Conservation (phyloP, 106 monocot genomes). For the Acorus gramineus region DNA sequence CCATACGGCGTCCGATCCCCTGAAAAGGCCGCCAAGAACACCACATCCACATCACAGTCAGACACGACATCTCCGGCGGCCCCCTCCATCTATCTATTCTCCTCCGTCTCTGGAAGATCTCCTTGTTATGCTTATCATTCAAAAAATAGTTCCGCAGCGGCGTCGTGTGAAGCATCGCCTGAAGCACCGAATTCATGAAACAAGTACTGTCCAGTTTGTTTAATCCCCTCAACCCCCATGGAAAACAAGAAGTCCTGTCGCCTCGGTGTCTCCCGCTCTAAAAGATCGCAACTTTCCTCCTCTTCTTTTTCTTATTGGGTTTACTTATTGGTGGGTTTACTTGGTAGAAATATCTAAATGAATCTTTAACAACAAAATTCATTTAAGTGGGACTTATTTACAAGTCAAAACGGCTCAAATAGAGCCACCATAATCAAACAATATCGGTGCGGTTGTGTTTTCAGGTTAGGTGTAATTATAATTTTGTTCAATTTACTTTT, state of each 20-base stretch:
- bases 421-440: too few relatives aligned
- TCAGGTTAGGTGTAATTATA: too few relatives aligned
- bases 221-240: slow-evolving; percentile 43
- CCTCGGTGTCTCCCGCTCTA: background rate
- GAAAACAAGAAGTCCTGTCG: background rate
- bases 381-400: too few relatives aligned
- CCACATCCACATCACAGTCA: slow-evolving; percentile 36
- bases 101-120: slow-evolving; percentile 23
- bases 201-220: slow-evolving; percentile 65
- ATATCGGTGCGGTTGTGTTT: too few relatives aligned
- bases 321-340: too few relatives aligned
- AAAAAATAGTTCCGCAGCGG: slow-evolving; percentile 43
- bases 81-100: slow-evolving; percentile 16
- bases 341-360: too few relatives aligned
- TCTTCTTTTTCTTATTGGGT: slow-evolving; percentile 5
- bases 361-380: too few relatives aligned
- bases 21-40: slow-evolving; percentile 37
- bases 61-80: slow-evolving; percentile 18
- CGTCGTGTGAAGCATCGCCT: slow-evolving; percentile 48
- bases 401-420: too few relatives aligned
- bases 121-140: slow-evolving; percentile 19
- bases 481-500: too few relatives aligned
- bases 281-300: background rate
- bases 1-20: slow-evolving; percentile 44
- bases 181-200: slow-evolving; percentile 63